Base-by-base conservation (phyloP, 768 basidiomycete genomes). In the Polyporus arcularius region DNA sequence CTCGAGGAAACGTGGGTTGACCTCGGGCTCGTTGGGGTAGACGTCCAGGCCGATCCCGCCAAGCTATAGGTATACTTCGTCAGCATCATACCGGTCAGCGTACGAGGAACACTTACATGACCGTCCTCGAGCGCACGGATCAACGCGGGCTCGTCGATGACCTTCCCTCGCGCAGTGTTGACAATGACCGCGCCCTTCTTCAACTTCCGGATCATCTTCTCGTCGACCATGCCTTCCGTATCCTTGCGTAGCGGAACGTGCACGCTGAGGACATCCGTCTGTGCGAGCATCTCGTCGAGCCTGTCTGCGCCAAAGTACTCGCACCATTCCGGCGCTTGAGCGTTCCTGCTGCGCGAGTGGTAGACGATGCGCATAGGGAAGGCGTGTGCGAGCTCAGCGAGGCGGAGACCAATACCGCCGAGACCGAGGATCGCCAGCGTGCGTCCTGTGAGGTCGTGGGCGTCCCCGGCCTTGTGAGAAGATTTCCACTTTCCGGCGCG, bases 311-410 rank as follows among this genome's bases (percentile, higher is more conserved):
- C 74, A 63, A 87, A 85, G 73, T 96, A 98, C 69, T 87, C 83
- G 65, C 87, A 88, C 80, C 89, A 94, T 41, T 75, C 79, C 0
- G 92, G 90, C 0, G 84, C 86, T 48, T 84, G 75, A 8, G 77
- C 70, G 35, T 78, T 82, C 46, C 79, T 83, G 62, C 80, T 80
- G 42, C 92, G 79, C 38, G 80, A 86, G 75, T 93, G 82, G 74
- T 96, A 97, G 47, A 96, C 79, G 56, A 96, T 78, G 53, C 89
- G 88, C 95, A 98, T 95, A 7, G 89, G 91, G 76, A 97, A 92
- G 0, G 87, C 86, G 55, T 85, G 86, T 0, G 80, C 86, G 56
- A 93, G 81, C 66, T 89, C 81, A 0, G 88, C 89, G 35, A 91
- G 76, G 28, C 84, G 86, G 55, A 83, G 69, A 0, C 91, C 90